Evolutionary conservation across 768 basidiomycete species (phyloP).

Genomic region (Gelatoporia subvermispora): DNA sequence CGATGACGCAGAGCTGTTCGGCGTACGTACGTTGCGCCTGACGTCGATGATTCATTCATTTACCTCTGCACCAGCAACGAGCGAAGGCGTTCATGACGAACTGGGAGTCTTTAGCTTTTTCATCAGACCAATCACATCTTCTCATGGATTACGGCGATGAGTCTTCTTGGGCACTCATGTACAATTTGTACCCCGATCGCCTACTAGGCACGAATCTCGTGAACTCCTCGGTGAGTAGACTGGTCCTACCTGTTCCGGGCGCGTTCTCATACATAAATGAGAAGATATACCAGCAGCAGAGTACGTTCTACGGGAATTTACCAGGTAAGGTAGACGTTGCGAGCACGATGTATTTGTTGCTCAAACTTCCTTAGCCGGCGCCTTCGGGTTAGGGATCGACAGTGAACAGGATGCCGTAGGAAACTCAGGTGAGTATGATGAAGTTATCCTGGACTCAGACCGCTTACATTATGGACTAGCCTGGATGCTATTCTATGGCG

Average conservation of each 20-base stretch:
- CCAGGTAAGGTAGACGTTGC: too few relatives aligned
- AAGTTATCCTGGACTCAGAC: too few relatives aligned
- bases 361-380: too few relatives aligned
- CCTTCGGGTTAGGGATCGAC: too few relatives aligned
- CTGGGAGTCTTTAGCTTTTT: constrained; percentile 3
- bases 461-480: too few relatives aligned
- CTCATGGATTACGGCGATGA: constrained; percentile 2
- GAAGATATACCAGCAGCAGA: too few relatives aligned
- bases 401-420: too few relatives aligned
- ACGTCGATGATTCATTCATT: not conserved
- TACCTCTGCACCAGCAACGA: not conserved
- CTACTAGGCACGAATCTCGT: constrained; percentile 6
- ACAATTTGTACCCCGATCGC: constrained; percentile 9
- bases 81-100: not conserved
- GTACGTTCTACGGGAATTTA: too few relatives aligned
- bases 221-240: constrained; percentile 1
- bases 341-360: too few relatives aligned
- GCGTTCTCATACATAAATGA: too few relatives aligned
- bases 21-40: constrained; percentile 4
- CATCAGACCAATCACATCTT: not conserved
- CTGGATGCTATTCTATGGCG: constrained; percentile 1
- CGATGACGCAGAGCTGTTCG: constrained; percentile 8
- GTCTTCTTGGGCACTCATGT: constrained; percentile 7
- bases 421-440: too few relatives aligned
- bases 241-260: too few relatives aligned